Evolutionary conservation across 2,329 filamentous ascomycete species (phyloP), one percentile per base, ranked within the genome.

Genomic region (Anthostomella pinea): DNA sequence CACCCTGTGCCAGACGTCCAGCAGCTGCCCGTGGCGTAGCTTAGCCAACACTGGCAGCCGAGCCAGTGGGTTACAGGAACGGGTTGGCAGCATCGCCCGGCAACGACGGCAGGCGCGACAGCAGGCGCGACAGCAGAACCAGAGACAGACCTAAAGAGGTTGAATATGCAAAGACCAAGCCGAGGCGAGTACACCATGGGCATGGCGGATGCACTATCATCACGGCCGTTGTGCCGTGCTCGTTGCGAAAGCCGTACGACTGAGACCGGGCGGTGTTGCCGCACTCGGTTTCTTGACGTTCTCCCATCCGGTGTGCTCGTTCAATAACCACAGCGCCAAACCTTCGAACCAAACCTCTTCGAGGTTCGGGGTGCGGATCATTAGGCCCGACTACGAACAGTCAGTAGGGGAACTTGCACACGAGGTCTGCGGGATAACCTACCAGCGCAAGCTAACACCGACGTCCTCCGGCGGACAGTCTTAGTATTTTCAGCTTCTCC

Each of bases 291-390:
- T 39, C 35, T 15, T 5, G 41, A 20, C 25, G 34, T 38, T 24
- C 30, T 26, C 30, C 38, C 52, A 8, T 16, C 3, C 6, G 17
- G 8, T 13, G 34, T 39, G 6, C 2, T 35, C 3, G 19, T 11
- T 7, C 2, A 30, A 16, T n/a, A n/a, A n/a, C 11, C 23, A 17
- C 8, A 38, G 19, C 3, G 3, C 16, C 10, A 51, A 3, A 20
- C 33, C 16, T 6, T 55, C 48, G 1, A 58, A 6, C 52, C 53
- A 58, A 4, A 46, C 36, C 8, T 49, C 43, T 31, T 56, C 47
- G 5, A 57, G 25, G 13, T 54, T 56, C 8, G 56, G 55, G 4
- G 45, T 39, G 16, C 32, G 17, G 18, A 27, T n/a, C 31, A 51
- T 38, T 13, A 51, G 17, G 3, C 24, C 20, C 9, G 10, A 2